Base-by-base conservation (phyloP, 805 yeast species). In the Tetrapisispora nanseiensis region DNA sequence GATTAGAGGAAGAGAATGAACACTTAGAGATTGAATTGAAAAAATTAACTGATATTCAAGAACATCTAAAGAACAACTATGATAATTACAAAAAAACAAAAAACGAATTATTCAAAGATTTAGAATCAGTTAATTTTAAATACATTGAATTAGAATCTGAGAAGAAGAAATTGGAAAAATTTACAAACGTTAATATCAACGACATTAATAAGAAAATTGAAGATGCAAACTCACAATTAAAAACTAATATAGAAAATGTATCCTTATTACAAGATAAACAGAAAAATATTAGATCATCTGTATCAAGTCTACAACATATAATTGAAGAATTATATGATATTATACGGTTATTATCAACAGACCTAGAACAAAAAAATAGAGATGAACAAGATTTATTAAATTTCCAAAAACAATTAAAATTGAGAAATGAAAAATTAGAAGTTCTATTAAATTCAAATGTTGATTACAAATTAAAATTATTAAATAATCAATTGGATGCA, bases 51-150 rank as follows among this genome's bases (percentile, higher is more conserved):
- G 71, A 67, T 37, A 59, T 72, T 2, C 92, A 85, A 56, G 85
- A 83, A 52, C 58, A 68, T 11, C 63, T 83, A 37, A 72, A 81
- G 0, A 52, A 64, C 11, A 86, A 81, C 48, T 85, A 82, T 55
- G 67, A 71, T 20, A 72, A 69, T 35, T 84, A 84, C 61, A 81
- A 78, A 59, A 62, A 69, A 15, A 78, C 78, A 39, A 85, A 84
- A 56, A 62, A 67, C n/a, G 61, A 72, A 32, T 57, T 82, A 41
- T 68, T 79, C 15, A 73, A 74, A 37, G 73, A 75, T 42, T 59
- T 82, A 8, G 86, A 83, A 49, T 79, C 78, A 46, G 71, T 73
- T 42, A 76, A 74, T 44, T 78, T 74, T 43, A 60, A 78, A 33
- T 64, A 77, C 15, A 61, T 74, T 12, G 86, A 80, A 43, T 57